Percentiles rank a stretch among this genome's conserved stretches.
Evolutionary conservation across 331 rosid genomes (phyloP).

Genomic region (Phaseolus coccineus): DNA sequence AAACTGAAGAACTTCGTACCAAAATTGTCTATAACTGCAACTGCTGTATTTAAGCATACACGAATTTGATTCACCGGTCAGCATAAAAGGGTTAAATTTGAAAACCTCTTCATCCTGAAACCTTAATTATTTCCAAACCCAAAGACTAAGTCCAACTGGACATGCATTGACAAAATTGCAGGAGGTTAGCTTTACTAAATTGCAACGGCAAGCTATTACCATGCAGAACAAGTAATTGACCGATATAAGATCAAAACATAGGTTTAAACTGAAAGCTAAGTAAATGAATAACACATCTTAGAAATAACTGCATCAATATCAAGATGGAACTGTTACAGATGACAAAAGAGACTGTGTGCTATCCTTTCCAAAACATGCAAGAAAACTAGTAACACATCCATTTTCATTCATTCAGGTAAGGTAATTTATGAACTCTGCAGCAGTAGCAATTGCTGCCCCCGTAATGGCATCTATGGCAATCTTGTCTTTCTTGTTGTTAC

Average conservation of each 20-base stretch:
- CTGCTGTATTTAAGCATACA: conserved; percentile 54
- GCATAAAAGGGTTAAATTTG: conserved; percentile 3
- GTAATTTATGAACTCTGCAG: conserved; percentile 81
- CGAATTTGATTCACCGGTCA: conserved; percentile 66
- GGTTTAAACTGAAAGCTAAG: conserved; percentile 14
- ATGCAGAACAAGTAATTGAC: neutral
- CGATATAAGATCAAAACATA: conserved; percentile 16
- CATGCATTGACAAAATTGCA: too few species aligned
- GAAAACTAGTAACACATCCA: conserved; percentile 21
- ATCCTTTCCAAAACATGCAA: conserved; percentile 34
- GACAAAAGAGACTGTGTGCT: conserved; percentile 4
- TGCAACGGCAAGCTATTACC: neutral
- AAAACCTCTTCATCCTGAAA: conserved; percentile 13
- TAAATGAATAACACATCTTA: conserved; percentile 7
- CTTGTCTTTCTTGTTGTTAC: conserved; percentile 56
- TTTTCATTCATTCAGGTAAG: conserved; percentile 60
- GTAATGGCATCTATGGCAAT: conserved; percentile 75
- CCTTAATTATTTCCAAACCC: conserved; percentile 13
- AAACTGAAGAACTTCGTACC: too few species aligned
- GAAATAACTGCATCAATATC: conserved; percentile 1
- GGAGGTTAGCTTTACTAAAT: conserved; percentile 5
- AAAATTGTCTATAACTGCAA: conserved; percentile 57
- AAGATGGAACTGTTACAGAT: conserved; percentile 4
- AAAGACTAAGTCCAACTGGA: conserved; percentile 5
- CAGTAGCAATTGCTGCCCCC: conserved; percentile 93